Percentiles rank a stretch among this genome's conserved stretches.
Evolutionary conservation across 495 filamentous ascomycete species (phyloP).

Genomic region (Lasiosphaeria miniovina): DNA sequence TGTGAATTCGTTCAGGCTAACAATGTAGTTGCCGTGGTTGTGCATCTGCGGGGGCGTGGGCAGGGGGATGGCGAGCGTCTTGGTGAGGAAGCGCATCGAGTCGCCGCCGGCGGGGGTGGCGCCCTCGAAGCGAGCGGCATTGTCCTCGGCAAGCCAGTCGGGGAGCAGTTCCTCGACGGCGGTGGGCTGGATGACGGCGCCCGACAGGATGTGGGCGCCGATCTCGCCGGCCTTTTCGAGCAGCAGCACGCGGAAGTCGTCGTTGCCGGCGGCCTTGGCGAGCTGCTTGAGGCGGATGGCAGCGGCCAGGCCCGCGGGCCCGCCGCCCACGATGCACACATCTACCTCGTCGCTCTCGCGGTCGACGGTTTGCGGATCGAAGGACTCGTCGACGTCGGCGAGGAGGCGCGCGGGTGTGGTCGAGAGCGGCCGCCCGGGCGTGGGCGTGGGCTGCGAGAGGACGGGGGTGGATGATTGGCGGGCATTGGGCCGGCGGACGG

Average conservation of each 20-base stretch:
- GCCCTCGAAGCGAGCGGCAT: conserved; percentile 77
- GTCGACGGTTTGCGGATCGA: conserved; percentile 71
- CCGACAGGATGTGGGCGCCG: conserved; percentile 92
- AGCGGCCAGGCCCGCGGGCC: conserved; percentile 86
- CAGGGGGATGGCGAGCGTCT: conserved; percentile 70
- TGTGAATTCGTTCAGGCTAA: conserved; percentile 88
- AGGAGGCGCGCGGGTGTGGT: conserved; percentile 48
- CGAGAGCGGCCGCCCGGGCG: conserved; percentile 18
- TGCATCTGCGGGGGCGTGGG: conserved; percentile 96
- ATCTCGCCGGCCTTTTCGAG: conserved; percentile 96
- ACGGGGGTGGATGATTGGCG: conserved; percentile 8
- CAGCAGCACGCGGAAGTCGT: conserved; percentile 88
- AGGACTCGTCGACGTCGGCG: conserved; percentile 54
- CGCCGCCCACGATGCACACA: conserved; percentile 94
- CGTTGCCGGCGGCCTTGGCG: conserved; percentile 91
- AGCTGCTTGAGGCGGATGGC: conserved; percentile 95
- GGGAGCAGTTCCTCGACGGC: conserved; percentile 89
- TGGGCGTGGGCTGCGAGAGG: too few relatives aligned
- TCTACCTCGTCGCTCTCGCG: conserved; percentile 92
- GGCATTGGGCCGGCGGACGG: conserved; percentile 4
- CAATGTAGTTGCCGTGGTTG: conserved; percentile 96
- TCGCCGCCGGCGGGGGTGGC: conserved; percentile 79
- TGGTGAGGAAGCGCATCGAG: conserved; percentile 93
- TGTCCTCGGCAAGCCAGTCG: conserved; percentile 87
- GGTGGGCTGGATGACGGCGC: conserved; percentile 89